Evolutionary conservation across 1,284 basidiomycete genomes (phyloP).

Genomic region (Fomitopsis schrenkii): DNA sequence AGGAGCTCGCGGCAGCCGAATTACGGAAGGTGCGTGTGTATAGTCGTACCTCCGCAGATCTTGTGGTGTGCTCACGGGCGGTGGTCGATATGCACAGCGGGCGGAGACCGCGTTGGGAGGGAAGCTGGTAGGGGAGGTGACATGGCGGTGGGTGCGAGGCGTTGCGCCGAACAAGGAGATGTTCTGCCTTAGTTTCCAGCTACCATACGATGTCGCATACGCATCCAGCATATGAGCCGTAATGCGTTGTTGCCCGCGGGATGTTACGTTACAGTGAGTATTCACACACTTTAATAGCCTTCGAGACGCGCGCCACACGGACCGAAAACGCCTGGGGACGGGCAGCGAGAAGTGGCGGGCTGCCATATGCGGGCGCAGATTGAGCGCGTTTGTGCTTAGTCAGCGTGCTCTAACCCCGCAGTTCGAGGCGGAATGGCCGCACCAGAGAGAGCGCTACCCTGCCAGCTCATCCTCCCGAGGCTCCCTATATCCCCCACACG

Average conservation of each 20-base stretch:
- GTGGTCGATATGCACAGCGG: slow-evolving; percentile 44
- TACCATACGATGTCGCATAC: slow-evolving; percentile 61
- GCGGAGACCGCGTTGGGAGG: slow-evolving; percentile 68
- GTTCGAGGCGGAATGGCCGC: background rate
- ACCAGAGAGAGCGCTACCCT: background rate
- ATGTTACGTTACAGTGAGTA: background rate
- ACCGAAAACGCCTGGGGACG: background rate
- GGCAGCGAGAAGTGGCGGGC: background rate
- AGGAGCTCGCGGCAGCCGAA: slow-evolving; percentile 63
- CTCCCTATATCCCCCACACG: slow-evolving; percentile 2
- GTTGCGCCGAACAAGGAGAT: slow-evolving; percentile 98
- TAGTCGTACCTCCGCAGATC: background rate
- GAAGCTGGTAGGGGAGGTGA: slow-evolving; percentile 47
- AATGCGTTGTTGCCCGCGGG: background rate
- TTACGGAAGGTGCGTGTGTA: slow-evolving; percentile 71
- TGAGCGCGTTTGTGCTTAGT: slow-evolving; percentile 16
- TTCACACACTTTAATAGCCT: background rate
- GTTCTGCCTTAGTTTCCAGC: slow-evolving; percentile 94
- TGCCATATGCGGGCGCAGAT: background rate
- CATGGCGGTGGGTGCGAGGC: slow-evolving; percentile 80
- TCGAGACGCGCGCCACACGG: background rate
- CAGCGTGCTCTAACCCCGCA: slow-evolving; percentile 15
- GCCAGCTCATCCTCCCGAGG: slow-evolving; percentile 19
- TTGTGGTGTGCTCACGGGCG: background rate
- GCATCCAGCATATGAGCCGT: background rate